A percentile compares a stretch with the other conserved stretches of the same genome.
These are phyloP conservation scores for Prunus kanzakura DNA, from an alignment of 306 rosid species.

Conservation along the genomic window DNA sequence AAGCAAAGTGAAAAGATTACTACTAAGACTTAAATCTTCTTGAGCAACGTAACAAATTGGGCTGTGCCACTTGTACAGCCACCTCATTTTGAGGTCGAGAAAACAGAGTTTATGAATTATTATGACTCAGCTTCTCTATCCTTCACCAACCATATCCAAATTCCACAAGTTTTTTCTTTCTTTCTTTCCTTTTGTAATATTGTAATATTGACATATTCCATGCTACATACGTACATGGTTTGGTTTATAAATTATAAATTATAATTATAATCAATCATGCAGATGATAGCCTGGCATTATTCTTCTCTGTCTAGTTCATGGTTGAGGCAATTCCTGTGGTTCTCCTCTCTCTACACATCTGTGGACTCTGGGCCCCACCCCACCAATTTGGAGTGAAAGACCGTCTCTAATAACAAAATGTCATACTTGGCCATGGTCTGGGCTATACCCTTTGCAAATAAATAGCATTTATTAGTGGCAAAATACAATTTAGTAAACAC, in stretches of 20 bases:
- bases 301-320: background rate
- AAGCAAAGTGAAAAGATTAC: no score
- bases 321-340: slow-evolving; percentile 2
- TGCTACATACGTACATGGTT: background rate
- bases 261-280: background rate
- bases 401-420: background rate
- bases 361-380: background rate
- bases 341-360: background rate
- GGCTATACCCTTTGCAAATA: background rate
- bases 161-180: background rate
- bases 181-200: background rate
- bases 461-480: slow-evolving; percentile 5
- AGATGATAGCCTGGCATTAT: background rate
- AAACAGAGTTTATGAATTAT: background rate
- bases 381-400: background rate
- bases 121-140: background rate
- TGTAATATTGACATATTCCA: background rate
- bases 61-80: slow-evolving; percentile 5
- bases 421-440: no score
- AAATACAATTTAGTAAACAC: background rate
- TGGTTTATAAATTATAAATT: no score
- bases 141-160: background rate
- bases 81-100: background rate
- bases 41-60: background rate
- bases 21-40: background rate